Evolutionary conservation across 1,284 basidiomycete species (phyloP), one percentile per base, ranked within the genome.

Genomic region (Heliocybe sulcata): DNA sequence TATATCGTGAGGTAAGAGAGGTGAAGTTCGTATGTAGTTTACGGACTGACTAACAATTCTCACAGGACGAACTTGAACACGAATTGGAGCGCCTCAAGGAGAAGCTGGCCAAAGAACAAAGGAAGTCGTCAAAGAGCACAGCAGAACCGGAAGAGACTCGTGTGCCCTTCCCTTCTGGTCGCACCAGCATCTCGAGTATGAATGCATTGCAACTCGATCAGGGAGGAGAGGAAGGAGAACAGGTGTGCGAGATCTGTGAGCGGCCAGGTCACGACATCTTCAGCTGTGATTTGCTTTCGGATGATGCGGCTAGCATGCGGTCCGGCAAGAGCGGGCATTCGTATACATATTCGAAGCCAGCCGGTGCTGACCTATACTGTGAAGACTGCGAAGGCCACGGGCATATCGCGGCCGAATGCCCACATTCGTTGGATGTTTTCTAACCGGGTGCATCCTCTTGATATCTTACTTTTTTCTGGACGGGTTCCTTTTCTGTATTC

Each of bases 31-130:
- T 31, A 12, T 31, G 6, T 31, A 12, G 6, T 6, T 6, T 31
- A 12, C n/a, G 50, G 22, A 38, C 31, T 45, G 51, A 35, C 53
- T 57, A 42, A 61, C 56, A 53, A 29, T 22, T 50, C 51, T 48
- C 45, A 49, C 56, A 87, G 81, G 94, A 94, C 65, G 94, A 95
- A 64, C 83, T 97, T 35, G 94, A 96, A 66, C 85, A 85, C 62
- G 90, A 94, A 64, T 71, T 95, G 38, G 83, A 90, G 60, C 79
- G 81, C 2, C 72, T 90, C 49, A 89, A 90, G 62, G 84, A 87
- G 22, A 86, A 85, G 61, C 69, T 87, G 45, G 65, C 78, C 6
- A 77, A 80, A 1, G 65, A 63, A 50, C 76, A 81, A 58, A 86
- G 81, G 67, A 85, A 85, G 63, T 69, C 73, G 3, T 79, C 80